phyloP scores from a whole-genome alignment of 2,329 filamentous ascomycete genomes.

The Botrytis medusae region DNA sequence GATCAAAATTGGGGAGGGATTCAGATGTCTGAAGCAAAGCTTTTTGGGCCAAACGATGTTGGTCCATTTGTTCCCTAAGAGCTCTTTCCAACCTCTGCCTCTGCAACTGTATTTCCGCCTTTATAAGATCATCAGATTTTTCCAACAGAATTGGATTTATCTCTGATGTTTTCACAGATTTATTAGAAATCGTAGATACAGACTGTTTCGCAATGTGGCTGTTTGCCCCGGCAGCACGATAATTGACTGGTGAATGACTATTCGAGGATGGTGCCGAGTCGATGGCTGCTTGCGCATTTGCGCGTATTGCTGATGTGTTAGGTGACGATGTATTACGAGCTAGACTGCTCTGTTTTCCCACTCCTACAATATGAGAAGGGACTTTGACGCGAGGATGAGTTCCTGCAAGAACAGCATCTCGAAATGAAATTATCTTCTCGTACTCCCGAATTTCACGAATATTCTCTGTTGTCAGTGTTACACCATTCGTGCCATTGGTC shows the following conservation, averaged over 20 bases:
- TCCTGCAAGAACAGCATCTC: constrained; percentile 78
- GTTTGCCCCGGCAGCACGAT: constrained; percentile 34
- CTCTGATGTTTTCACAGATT: constrained; percentile 55
- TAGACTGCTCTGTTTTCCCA: constrained; percentile 34
- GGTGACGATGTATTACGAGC: constrained; percentile 31
- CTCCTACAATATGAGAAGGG: constrained; percentile 45
- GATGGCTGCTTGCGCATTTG: constrained; percentile 27
- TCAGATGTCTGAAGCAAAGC: constrained; percentile 48
- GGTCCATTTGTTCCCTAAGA: constrained; percentile 75
- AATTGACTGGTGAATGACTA: constrained; percentile 33
- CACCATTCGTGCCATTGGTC: constrained; percentile 36
- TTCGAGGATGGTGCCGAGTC: constrained; percentile 32
- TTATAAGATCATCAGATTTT: constrained; percentile 81
- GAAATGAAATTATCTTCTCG: constrained; percentile 76
- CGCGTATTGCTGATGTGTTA: constrained; percentile 32
- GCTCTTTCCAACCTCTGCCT: constrained; percentile 77
- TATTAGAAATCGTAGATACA: constrained; percentile 23
- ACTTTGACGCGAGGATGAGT: constrained; percentile 64
- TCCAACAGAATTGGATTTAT: constrained; percentile 82
- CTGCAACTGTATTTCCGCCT: constrained; percentile 77
- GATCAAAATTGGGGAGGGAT: constrained; percentile 63
- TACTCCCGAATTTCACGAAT: constrained; percentile 66
- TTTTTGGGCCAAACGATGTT: constrained; percentile 50
- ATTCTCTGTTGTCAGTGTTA: constrained; percentile 48
- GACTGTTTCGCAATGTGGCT: constrained; percentile 34